Conservation (phyloP, 352 stramenopile species). For the Pythium diclinum region DNA sequence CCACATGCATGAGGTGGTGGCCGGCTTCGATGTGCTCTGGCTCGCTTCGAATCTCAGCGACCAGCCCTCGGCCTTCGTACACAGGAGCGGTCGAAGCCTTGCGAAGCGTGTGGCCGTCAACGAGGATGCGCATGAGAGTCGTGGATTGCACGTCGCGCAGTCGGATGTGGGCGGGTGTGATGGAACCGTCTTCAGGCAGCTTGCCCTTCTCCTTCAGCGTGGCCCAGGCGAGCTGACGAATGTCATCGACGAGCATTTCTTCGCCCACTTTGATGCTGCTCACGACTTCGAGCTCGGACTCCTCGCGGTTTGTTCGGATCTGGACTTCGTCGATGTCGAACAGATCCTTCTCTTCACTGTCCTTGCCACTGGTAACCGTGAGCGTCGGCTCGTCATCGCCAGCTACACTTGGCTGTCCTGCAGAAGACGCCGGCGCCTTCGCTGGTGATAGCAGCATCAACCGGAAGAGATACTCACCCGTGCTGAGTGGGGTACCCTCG, state of each 20-base stretch:
- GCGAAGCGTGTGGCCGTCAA: constrained; percentile 55
- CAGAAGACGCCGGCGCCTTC: not conserved
- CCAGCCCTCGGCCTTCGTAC: constrained; percentile 76
- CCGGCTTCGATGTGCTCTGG: constrained; percentile 42
- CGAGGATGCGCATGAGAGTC: constrained; percentile 61
- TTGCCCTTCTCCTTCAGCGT: constrained; percentile 43
- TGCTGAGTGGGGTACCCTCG: constrained; percentile 60
- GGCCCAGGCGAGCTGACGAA: constrained; percentile 48
- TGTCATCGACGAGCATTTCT: constrained; percentile 71
- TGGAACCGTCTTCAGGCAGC: constrained; percentile 28
- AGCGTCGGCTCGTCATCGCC: constrained; percentile 13
- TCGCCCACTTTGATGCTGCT: constrained; percentile 70
- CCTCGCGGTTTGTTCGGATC: constrained; percentile 46
- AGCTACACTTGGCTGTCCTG: not conserved
- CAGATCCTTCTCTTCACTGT: constrained; percentile 28
- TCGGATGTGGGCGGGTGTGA: constrained; percentile 45
- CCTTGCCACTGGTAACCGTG: constrained; percentile 24
- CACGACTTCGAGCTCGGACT: constrained; percentile 51
- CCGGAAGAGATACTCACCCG: constrained; percentile 76
- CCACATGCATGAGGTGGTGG: constrained; percentile 66
- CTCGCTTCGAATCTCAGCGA: constrained; percentile 61
- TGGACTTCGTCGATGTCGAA: constrained; percentile 68
- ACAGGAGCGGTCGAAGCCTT: constrained; percentile 67
- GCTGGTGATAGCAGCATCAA: constrained; percentile 53
- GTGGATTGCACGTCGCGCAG: constrained; percentile 67